Evolutionary conservation across 2,329 filamentous ascomycete genomes (phyloP), one percentile per base, ranked within the genome.

Genomic region (Nothopassalora personata): DNA sequence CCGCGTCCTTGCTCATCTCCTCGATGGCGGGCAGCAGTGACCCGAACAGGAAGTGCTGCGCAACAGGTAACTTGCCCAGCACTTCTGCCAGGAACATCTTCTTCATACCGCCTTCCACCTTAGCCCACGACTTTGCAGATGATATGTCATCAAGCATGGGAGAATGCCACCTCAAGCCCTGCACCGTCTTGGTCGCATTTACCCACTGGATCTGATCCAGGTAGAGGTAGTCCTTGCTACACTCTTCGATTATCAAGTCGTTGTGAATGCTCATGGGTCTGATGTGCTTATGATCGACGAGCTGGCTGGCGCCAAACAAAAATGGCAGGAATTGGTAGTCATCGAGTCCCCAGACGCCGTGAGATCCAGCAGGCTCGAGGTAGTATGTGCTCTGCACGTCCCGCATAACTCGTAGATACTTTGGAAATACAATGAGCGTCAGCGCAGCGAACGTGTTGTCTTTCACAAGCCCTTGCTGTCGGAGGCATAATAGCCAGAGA

Each of bases 131-230:
- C 73, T 90, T 92, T 15, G 93, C 89, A 1, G 90, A 87, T 3
- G 89, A 94, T 64, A 99, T 99, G 73, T 99, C 94, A 72, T 99
- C 94, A 18, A 99, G 84, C 95, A 99, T 97, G 3, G 95, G 94
- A 64, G 88, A 92, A 70, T 99, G 95, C 94, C 94, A 99, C 48
- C 94, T 84, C 61, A 99, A 78, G 1, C 92, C 93, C 70, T 95
- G 91, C 59, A 97, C 92, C 1, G 91, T 96, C 80, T 99, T 99
- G 59, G 96, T 95, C 66, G 86, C 90, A 76, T 97, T 97, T 59
- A 99, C 93, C 75, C 96, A 99, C 54, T 83, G 83, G 28, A 99
- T 90, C 75, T 97, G 94, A 54, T 92, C 89, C 0, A 99, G 84
- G 69, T 99, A 99, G 58, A 99, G 78, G 70, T 88, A 99, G 57